Conservation (phyloP, 441 rosid genomes). For the Mallotus repandus region DNA sequence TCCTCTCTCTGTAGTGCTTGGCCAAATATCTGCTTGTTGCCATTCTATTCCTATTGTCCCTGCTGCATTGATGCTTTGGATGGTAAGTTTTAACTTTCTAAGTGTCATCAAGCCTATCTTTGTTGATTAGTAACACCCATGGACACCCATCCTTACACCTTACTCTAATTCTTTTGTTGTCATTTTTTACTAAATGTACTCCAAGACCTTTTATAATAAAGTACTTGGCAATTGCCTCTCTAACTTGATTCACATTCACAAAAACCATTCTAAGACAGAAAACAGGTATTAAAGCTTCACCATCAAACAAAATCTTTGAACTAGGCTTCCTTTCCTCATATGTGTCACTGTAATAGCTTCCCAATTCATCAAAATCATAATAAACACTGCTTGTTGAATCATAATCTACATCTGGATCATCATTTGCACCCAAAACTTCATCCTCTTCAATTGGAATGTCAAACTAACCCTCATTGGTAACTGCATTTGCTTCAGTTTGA, state of each 20-base stretch:
- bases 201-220: not conserved
- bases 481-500: too few relatives aligned
- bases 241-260: conserved; percentile 36
- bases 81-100: not conserved
- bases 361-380: not conserved
- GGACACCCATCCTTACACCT: not conserved
- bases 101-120: not conserved
- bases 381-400: not conserved
- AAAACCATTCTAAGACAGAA: not conserved
- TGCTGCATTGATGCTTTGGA: not conserved
- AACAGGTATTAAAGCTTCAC: not conserved
- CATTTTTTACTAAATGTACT: not conserved
- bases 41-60: not conserved
- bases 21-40: not conserved
- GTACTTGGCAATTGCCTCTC: conserved; percentile 26
- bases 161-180: not conserved
- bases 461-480: too few relatives aligned
- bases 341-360: not conserved
- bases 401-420: too few relatives aligned
- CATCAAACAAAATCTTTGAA: too few relatives aligned
- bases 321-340: not conserved
- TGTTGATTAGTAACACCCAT: not conserved
- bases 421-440: too few relatives aligned
- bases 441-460: too few relatives aligned
- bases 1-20: not conserved